These are phyloP conservation scores for Neoboletus magnificus DNA, from an alignment of 768 basidiomycete species.

Conservation along the genomic window DNA sequence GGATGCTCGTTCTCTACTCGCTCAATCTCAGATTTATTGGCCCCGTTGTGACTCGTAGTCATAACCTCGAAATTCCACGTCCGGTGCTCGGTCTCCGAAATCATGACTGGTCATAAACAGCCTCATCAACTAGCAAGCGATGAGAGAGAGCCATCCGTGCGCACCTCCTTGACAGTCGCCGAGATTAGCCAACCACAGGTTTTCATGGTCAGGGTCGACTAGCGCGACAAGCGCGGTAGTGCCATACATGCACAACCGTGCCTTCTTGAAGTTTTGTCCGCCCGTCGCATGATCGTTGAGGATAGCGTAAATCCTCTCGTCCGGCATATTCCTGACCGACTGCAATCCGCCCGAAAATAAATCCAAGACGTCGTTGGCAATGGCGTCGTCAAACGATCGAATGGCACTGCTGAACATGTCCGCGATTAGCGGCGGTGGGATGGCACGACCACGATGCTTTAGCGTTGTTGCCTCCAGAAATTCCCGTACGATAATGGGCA, in stretches of 20 bases:
- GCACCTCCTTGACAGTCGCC: slow-evolving; percentile 78
- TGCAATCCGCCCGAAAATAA: slow-evolving; percentile 57
- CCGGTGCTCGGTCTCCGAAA: slow-evolving; percentile 44
- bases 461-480: slow-evolving; percentile 45
- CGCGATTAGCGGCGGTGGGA: slow-evolving; percentile 50
- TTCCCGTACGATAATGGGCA: slow-evolving; percentile 64
- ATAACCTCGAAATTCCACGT: slow-evolving; percentile 60
- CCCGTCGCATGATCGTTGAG: slow-evolving; percentile 63
- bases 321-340: slow-evolving; percentile 47
- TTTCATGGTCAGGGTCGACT: slow-evolving; percentile 62
- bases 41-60: slow-evolving; percentile 69
- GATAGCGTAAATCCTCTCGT: slow-evolving; percentile 52
- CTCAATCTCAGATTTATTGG: slow-evolving; percentile 61
- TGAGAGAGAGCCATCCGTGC: slow-evolving; percentile 21
- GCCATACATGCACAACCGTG: slow-evolving; percentile 73
- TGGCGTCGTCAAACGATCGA: slow-evolving; percentile 60
- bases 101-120: slow-evolving; percentile 42
- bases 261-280: slow-evolving; percentile 60
- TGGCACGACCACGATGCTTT: slow-evolving; percentile 36
- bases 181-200: slow-evolving; percentile 77
- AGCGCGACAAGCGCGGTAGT: slow-evolving; percentile 74
- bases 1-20: slow-evolving; percentile 65
- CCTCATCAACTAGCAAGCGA: not conserved
- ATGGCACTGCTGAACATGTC: slow-evolving; percentile 57
- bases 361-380: slow-evolving; percentile 61